Percentiles rank a stretch among this genome's conserved stretches.
Evolutionary conservation across 495 filamentous ascomycete species (phyloP).

Genomic region (Lasiosphaeris hirsuta): DNA sequence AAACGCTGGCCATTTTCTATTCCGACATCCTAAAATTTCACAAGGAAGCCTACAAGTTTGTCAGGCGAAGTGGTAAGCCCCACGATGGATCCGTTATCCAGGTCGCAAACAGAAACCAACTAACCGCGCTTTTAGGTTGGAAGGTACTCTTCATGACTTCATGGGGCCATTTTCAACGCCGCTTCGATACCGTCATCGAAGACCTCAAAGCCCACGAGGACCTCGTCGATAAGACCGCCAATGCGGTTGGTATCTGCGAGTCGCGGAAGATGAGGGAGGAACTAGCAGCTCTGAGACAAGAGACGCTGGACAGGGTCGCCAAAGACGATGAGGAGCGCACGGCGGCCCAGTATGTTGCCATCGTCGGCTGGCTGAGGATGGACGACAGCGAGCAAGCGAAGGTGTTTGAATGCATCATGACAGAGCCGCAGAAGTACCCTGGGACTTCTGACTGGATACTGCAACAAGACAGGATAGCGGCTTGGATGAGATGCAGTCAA

Average conservation of each 20-base stretch:
- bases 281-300: conserved; percentile 18
- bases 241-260: conserved; percentile 24
- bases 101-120: too few species aligned
- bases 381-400: conserved; percentile 28
- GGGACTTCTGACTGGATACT: conserved; percentile 32
- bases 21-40: conserved; percentile 46
- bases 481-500: conserved; percentile 21
- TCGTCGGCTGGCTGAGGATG: conserved; percentile 28
- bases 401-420: conserved; percentile 21
- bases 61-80: conserved; percentile 36
- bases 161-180: conserved; percentile 40
- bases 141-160: conserved; percentile 40
- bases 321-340: conserved; percentile 20
- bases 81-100: too few species aligned
- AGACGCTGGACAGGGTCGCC: conserved; percentile 19
- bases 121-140: conserved; percentile 32
- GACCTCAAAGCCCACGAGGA: conserved; percentile 34
- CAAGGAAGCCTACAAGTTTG: conserved; percentile 44
- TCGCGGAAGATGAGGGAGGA: conserved; percentile 17
- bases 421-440: conserved; percentile 18
- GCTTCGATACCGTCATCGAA: conserved; percentile 38
- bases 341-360: conserved; percentile 18
- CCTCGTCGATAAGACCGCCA: conserved; percentile 37
- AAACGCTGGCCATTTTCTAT: conserved; percentile 40
- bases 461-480: conserved; percentile 17